phyloP scores from a whole-genome alignment of 164 flowering plant species.

The Annona squamosa region DNA sequence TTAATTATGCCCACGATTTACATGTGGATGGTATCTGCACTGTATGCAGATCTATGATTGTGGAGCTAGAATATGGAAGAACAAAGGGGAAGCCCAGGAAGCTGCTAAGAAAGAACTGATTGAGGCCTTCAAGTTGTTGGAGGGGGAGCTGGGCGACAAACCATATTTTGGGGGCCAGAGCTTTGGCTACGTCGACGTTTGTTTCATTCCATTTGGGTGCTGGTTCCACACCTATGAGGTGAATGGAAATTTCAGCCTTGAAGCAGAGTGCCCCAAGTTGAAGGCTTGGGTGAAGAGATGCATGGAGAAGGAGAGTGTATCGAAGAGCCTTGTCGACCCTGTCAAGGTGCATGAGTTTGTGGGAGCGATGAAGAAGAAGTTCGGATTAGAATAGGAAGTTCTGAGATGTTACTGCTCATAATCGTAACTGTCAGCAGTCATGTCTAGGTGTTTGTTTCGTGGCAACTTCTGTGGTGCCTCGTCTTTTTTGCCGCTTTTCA shows the following conservation, averaged over 20 bases:
- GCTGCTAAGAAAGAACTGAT: conserved; percentile 6
- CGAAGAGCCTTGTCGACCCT: conserved; percentile 8
- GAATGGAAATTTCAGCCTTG: conserved; percentile 8
- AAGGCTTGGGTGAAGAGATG: conserved; percentile 10
- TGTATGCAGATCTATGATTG: not conserved
- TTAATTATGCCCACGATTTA: too few species aligned
- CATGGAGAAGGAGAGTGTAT: conserved; percentile 13
- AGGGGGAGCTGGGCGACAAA: conserved; percentile 12
- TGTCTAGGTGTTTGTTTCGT: not conserved
- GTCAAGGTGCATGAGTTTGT: not conserved
- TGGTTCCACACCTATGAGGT: conserved; percentile 5
- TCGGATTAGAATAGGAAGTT: conserved; percentile 1
- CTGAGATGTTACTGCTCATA: not conserved
- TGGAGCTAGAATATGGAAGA: conserved; percentile 5
- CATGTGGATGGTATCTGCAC: too few species aligned
- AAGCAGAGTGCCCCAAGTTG: conserved; percentile 10
- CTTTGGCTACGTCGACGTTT: conserved; percentile 10
- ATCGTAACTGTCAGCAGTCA: not conserved
- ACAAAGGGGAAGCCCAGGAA: conserved; percentile 12
- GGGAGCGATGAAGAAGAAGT: not conserved
- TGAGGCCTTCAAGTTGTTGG: conserved; percentile 7
- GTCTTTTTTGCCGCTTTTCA: too few species aligned
- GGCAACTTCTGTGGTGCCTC: not conserved
- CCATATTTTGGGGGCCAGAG: conserved; percentile 9
- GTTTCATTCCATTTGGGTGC: not conserved